These are phyloP conservation scores for Trichophaea hybrida DNA, from an alignment of 2,329 filamentous ascomycete genomes.

Conservation along the genomic window DNA sequence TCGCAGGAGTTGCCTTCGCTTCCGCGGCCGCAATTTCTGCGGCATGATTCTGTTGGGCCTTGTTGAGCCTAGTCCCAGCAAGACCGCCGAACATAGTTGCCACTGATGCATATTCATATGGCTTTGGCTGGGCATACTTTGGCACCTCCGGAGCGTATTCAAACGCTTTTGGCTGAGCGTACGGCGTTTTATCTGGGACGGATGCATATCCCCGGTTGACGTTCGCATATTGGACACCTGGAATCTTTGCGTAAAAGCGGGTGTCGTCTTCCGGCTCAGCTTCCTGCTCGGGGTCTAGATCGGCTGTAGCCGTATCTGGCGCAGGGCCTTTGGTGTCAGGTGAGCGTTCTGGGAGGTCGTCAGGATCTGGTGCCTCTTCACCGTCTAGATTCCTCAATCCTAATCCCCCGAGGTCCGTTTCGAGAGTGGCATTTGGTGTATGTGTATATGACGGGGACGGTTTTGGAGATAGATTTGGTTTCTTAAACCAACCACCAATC, in stretches of 20 bases:
- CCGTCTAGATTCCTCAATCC: no score
- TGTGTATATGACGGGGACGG: not conserved
- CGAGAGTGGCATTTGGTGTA: not conserved
- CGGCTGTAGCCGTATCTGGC: not conserved
- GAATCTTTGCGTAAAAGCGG: constrained; percentile 14
- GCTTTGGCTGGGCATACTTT: constrained; percentile 13
- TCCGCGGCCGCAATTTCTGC: constrained; percentile 51
- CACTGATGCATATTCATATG: constrained; percentile 14
- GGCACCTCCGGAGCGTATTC: constrained; percentile 17
- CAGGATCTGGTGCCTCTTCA: not conserved
- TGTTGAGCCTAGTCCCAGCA: not conserved
- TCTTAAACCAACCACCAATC: not conserved
- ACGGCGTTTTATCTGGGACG: constrained; percentile 17
- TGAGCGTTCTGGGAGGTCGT: not conserved
- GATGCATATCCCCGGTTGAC: constrained; percentile 14
- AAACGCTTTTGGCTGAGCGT: constrained; percentile 12
- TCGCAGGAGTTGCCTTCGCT: constrained; percentile 45
- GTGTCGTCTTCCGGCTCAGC: constrained; percentile 2
- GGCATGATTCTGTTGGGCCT: constrained; percentile 42
- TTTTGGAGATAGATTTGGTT: not conserved
- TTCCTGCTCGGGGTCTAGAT: not conserved
- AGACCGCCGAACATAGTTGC: not conserved
- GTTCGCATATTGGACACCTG: constrained; percentile 14
- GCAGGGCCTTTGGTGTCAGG: not conserved
- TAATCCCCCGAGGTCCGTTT: no score